Conservation (phyloP, 352 stramenopile genomes). For the Globisporangium emineosum region DNA sequence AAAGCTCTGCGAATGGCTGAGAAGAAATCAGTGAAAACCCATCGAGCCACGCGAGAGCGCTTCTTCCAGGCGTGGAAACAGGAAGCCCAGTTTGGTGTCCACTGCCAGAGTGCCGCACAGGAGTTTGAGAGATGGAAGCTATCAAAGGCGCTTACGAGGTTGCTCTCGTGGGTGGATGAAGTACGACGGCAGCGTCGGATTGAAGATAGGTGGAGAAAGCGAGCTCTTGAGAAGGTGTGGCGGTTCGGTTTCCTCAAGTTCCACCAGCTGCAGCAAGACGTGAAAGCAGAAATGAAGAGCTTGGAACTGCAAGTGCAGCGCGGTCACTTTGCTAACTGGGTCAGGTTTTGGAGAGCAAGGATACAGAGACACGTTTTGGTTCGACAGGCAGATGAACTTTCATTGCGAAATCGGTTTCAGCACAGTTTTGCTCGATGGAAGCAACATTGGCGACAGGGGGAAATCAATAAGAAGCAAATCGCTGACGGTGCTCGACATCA, state of each 20-base stretch:
- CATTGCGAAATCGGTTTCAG: slow-evolving; percentile 16
- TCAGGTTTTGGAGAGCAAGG: neutral
- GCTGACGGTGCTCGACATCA: slow-evolving; percentile 18
- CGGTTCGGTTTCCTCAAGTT: slow-evolving; percentile 10
- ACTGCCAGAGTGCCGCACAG: neutral
- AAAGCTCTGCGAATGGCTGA: slow-evolving; percentile 21
- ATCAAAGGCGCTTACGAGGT: neutral
- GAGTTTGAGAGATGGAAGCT: slow-evolving; percentile 1
- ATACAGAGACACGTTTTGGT: neutral
- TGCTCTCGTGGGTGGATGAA: neutral
- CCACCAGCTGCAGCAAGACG: neutral
- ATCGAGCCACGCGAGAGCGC: neutral
- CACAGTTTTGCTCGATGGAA: slow-evolving; percentile 20
- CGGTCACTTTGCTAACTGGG: neutral
- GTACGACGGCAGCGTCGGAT: neutral
- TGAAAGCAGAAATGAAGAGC: neutral
- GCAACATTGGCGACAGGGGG: slow-evolving; percentile 10
- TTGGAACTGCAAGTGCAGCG: neutral
- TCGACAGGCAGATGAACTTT: neutral
- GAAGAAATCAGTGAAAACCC: neutral
- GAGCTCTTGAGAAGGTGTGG: slow-evolving; percentile 4
- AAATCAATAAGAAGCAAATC: slow-evolving; percentile 4
- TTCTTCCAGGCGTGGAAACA: slow-evolving; percentile 9
- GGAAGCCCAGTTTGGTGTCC: neutral
- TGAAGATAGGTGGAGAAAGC: neutral